Evolutionary conservation across 1,284 basidiomycete species (phyloP), one percentile per base, ranked within the genome.

Genomic region (Laetiporus sulphureus): DNA sequence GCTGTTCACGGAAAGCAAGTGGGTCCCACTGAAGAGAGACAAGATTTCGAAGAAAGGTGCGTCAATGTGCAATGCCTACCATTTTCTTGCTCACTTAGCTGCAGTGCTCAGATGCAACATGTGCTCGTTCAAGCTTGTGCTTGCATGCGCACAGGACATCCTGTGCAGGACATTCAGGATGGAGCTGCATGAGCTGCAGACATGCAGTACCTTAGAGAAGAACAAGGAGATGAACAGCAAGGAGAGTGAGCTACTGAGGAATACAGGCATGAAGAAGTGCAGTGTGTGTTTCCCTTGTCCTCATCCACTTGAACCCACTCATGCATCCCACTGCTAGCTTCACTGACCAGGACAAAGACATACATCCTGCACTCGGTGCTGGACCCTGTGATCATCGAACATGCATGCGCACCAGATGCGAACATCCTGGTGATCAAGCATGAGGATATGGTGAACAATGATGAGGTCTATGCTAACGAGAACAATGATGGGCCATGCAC

Each of bases 31-130:
- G 34, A 72, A 73, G 30, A 67, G 84, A 36, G 84, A 90, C 21
- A 86, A 90, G 21, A 85, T 90, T 33, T 77, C 72, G 15, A 89
- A 88, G 65, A 86, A 84, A 73, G 76, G 85, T 78, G 33, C 25
- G 57, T 21, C 19, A 41, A 20, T 12, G 34, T 12, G 34, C 23
- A 30, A 20, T 36, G 35, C 29, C 15, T 41, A 38, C 22, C 22
- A n/a, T 32, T 16, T 27, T 39, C n/a, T n/a, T n/a, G n/a, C n/a
- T 12, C 29, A 8, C 43, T 6, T 35, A 19, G 19, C 7, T n/a
- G 8, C 40, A 87, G 87, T 83, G 0, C 62, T 89, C 20, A 79
- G 79, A 8, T 59, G 70, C 3, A 68, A 72, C 37, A 61, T 73
- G 3, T 72, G 80, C 22, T 48, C 66, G 2, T 88, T 88, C 60